Evolutionary conservation across 345 rosid genomes (phyloP), one percentile per base, ranked within the genome.

Genomic region (Heritiera fomes): DNA sequence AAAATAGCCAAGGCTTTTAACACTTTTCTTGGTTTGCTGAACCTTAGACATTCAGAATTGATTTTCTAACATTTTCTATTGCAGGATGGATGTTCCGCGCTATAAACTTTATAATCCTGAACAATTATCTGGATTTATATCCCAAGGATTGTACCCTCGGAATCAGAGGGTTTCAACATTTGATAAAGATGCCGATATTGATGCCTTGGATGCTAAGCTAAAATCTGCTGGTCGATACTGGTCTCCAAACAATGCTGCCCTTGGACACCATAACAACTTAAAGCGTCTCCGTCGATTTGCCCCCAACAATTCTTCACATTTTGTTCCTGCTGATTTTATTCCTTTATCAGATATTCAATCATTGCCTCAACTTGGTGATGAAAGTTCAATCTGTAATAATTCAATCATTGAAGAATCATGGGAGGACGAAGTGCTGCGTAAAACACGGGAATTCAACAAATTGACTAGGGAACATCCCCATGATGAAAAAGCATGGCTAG

Each of bases 31-130:
- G 71, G 20, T 41, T 66, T 69, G 40, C 38, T 34, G 34, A n/a
- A 49, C 34, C 45, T 2, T 45, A 55, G 50, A 41, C 14, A 23
- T 67, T 68, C 71, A 7, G 3, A 73, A 71, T 9, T 49, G 60
- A 17, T 15, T 20, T 0, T 30, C 14, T 59, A 0, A 38, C 45
- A 47, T 53, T 67, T 56, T 67, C 23, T 64, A 72, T 61, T 74
- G 89, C 87, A 94, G 99, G 83, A 92, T 92, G 99, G 87, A 92
- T 80, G 89, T 96, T 70, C 97, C 98, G 10, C 91, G 90, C 53
- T 91, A 92, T 84, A 94, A 88, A 75, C 86, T 85, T 61, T 81
- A 80, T 78, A 83, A 68, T 81, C 79, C 85, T 55, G 84, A 83
- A 45, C 87, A 88, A 61, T 78, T 59, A 71, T 80, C 85, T 41